Evolutionary conservation across 371 early-diverging fungal species (phyloP).

Genomic region (Capillidium heterosporum): DNA sequence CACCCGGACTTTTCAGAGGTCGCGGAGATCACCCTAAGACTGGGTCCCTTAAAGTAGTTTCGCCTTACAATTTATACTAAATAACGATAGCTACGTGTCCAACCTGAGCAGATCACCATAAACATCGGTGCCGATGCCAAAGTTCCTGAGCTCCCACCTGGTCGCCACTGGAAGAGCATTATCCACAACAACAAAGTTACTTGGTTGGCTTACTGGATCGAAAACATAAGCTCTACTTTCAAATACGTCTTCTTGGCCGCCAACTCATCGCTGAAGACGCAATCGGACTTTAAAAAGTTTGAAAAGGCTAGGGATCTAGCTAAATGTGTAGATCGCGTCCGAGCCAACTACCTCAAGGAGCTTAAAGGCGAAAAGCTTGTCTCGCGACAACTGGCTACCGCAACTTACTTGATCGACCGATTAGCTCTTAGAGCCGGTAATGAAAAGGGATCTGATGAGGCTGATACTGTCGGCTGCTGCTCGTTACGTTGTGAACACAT

Average conservation of each 20-base stretch:
- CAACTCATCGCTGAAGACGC: slow-evolving; percentile 81
- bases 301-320: slow-evolving; percentile 86
- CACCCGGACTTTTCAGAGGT: slow-evolving; percentile 91
- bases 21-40: slow-evolving; percentile 93
- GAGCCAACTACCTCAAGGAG: slow-evolving; percentile 53
- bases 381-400: slow-evolving; percentile 83
- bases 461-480: slow-evolving; percentile 97
- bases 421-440: slow-evolving; percentile 94
- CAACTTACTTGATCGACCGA: slow-evolving; percentile 87
- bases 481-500: slow-evolving; percentile 89
- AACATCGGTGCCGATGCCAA: slow-evolving; percentile 66
- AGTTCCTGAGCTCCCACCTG: slow-evolving; percentile 70
- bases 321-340: slow-evolving; percentile 50
- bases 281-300: slow-evolving; percentile 89
- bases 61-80: neutral
- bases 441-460: slow-evolving; percentile 93
- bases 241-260: slow-evolving; percentile 93
- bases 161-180: slow-evolving; percentile 77
- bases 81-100: slow-evolving; percentile 42
- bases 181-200: slow-evolving; percentile 82
- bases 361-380: slow-evolving; percentile 56
- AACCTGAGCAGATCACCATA: slow-evolving; percentile 83
- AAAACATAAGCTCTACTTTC: slow-evolving; percentile 73
- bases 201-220: slow-evolving; percentile 97
- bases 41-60: slow-evolving; percentile 65